These are phyloP conservation scores for Russula earlei DNA, from an alignment of 768 basidiomycete species.

Conservation along the genomic window DNA sequence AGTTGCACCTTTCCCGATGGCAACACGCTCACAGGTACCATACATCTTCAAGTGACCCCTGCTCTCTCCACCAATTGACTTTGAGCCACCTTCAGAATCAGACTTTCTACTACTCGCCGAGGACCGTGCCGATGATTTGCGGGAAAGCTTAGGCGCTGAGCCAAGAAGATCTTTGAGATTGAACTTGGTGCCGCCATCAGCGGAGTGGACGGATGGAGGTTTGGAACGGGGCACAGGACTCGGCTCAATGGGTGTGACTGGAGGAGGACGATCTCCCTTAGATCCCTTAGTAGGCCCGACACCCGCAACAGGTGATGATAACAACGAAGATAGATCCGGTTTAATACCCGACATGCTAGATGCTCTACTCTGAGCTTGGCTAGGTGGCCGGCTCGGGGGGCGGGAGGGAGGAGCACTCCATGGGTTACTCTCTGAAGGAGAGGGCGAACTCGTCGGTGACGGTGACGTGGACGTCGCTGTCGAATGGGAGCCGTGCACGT, in stretches of 20 bases:
- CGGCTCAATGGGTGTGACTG: slow-evolving; percentile 8
- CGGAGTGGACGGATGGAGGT: slow-evolving; percentile 43
- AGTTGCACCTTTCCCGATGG: slow-evolving; percentile 98
- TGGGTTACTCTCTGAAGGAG: slow-evolving; percentile 48
- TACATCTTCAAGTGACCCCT: slow-evolving; percentile 77
- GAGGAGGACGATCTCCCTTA: slow-evolving; percentile 1
- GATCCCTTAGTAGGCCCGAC: slow-evolving; percentile 6
- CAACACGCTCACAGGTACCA: slow-evolving; percentile 92
- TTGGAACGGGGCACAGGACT: slow-evolving; percentile 21
- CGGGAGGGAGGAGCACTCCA: slow-evolving; percentile 54
- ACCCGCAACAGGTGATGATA: background rate
- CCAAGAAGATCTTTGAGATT: slow-evolving; percentile 76
- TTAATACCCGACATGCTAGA: slow-evolving; percentile 26
- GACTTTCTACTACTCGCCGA: slow-evolving; percentile 54
- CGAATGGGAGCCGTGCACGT: slow-evolving; percentile 24
- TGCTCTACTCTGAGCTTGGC: slow-evolving; percentile 36
- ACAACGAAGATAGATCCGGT: slow-evolving; percentile 16
- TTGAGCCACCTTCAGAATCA: slow-evolving; percentile 48
- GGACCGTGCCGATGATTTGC: slow-evolving; percentile 65
- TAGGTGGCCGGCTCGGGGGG: slow-evolving; percentile 46
- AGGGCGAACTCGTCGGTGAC: slow-evolving; percentile 37
- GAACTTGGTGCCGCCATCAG: slow-evolving; percentile 61
- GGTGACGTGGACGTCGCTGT: slow-evolving; percentile 35
- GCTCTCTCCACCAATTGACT: slow-evolving; percentile 41
- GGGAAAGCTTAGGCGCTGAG: slow-evolving; percentile 61